Evolutionary conservation across 345 rosid genomes (phyloP), one percentile per base, ranked within the genome.

Genomic region (Populus pruinosa): DNA sequence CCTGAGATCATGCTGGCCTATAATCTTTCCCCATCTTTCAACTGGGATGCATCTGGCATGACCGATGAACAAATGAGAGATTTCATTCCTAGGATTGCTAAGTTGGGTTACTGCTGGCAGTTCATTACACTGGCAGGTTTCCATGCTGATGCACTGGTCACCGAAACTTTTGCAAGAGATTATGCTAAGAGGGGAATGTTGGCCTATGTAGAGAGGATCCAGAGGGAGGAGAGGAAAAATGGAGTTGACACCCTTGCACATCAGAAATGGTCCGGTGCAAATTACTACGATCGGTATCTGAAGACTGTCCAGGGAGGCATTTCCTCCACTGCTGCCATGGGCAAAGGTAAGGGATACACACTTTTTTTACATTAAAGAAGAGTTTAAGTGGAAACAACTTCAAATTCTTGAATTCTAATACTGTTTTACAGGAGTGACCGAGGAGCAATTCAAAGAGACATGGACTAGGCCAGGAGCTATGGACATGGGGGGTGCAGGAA

Each of bases 231-330:
- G 74, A 90, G 98, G 89, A 94, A 72, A 81, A 84, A 94, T 76
- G 99, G 94, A 9, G 94, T 96, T 23, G 99, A 92, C 84, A 96
- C 99, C 14, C 88, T 94, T 23, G 94, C 94, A 31, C 99, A 96
- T 84, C 99, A 96, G 85, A 94, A 96, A 83, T 94, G 99, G 98
- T 96, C 98, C 0, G 98, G 98, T 67, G 98, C 99, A 7, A 92
- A 94, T 84, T 96, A 80, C 70, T 96, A 94, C 76, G 97, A 92
- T 71, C 80, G 90, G 83, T 96, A 96, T 67, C 97, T 94, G 70
- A 96, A 88, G 89, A 89, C 93, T 5, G 80, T 96, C 62, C 97
- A 94, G 84, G 97, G 99, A 75, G 99, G 99, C 69, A 92, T 94
- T 44, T 90, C 98, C 62, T 94, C 99, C 76, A 94, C 98, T 65